Base-by-base conservation (phyloP, 768 basidiomycete species). In the Phallus indusiatus region DNA sequence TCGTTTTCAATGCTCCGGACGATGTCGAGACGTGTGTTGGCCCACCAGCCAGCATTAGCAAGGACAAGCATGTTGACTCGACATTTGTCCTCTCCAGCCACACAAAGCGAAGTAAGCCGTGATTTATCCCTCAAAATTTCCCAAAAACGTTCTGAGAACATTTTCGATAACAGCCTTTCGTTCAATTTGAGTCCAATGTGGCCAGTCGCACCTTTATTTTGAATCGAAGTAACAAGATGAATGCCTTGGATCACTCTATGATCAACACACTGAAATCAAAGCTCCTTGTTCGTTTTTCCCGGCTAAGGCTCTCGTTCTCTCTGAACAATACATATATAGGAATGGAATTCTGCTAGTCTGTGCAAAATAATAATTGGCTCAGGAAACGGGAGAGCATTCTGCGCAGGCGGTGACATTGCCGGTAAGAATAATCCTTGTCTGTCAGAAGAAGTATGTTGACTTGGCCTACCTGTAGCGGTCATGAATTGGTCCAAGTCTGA, bases 371-470 rank as follows among this genome's bases (percentile, higher is more conserved):
- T 96, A 60, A 78, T 91, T 37, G 88, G 86, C 35, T 79, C 80
- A 34, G 89, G 88, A 21, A 70, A 72, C 12, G 87, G 85, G 3
- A 77, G 83, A 60, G 90, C 87, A 12, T 98, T 97, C 69, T 98
- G 94, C 67, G 87, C 90, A 6, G 96, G 96, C 14, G 96, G 96
- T 48, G 96, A 99, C 71, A 89, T 99, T 59, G 85, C 82, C 60
- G 75, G 95, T 94, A 65, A 72, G 86, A 28, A 62, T 33, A 11
- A n/a, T n/a, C 55, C 9, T 48, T 37, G 49, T 57, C 62, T 47
- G n/a, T 18, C 33, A 20, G 53, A 54, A 48, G 2, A 7, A 7
- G 11, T 28, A n/a, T 42, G 24, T 34, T 10, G 9, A 59, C 47
- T 61, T 56, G 16, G 50, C 20, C 61, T 22, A 24, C 28, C 36